Conservation (phyloP, 2,329 filamentous ascomycete species). For the Colletotrichum godetiae region DNA sequence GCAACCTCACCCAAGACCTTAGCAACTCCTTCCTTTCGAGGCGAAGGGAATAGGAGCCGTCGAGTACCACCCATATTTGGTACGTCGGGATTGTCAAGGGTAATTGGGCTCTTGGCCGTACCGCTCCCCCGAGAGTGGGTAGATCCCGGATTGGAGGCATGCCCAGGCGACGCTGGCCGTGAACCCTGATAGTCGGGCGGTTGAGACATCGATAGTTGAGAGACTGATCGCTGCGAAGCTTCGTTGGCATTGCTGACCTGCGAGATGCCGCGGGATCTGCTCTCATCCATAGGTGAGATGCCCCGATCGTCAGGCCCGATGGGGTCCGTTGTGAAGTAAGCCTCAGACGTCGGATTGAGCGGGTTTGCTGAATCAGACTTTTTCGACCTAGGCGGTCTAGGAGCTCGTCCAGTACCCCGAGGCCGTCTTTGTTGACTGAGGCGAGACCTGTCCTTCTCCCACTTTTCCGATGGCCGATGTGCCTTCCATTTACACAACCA, state of each 20-base stretch:
- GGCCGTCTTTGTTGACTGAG: constrained; percentile 64
- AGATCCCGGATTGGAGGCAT: constrained; percentile 53
- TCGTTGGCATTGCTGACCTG: constrained; percentile 33
- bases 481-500: constrained; percentile 91
- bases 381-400: constrained; percentile 53
- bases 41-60: constrained; percentile 81
- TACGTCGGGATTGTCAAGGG: constrained; percentile 61
- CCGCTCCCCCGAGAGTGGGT: constrained; percentile 67
- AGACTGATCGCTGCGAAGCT: constrained; percentile 13
- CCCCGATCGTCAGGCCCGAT: constrained; percentile 50
- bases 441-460: constrained; percentile 74
- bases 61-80: constrained; percentile 68
- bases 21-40: constrained; percentile 71
- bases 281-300: constrained; percentile 27
- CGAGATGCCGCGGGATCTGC: constrained; percentile 30
- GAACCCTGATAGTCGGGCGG: constrained; percentile 17
- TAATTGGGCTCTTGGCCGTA: constrained; percentile 67
- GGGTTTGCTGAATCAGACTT: constrained; percentile 60
- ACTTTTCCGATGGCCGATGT: constrained; percentile 86
- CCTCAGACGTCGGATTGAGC: constrained; percentile 64
- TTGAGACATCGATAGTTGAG: constrained; percentile 14
- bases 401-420: constrained; percentile 54
- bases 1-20: constrained; percentile 71
- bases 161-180: constrained; percentile 23
- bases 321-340: constrained; percentile 65